Conservation (phyloP, 2,329 filamentous ascomycete species). For the Salinomyces thailandicus region DNA sequence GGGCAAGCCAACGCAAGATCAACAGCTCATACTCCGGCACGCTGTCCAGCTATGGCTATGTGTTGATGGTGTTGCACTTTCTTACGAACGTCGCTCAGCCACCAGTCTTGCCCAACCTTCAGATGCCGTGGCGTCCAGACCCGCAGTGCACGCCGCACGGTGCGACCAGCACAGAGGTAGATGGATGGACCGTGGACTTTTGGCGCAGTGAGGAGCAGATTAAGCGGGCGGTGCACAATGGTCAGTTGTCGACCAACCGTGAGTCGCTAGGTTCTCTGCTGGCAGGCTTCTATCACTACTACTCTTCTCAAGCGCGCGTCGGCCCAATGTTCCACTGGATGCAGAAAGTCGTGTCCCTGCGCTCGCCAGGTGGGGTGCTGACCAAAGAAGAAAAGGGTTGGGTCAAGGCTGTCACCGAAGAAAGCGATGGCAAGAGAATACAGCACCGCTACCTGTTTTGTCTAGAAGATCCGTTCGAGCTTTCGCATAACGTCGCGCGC, state of each 20-base stretch:
- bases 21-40: constrained; percentile 82
- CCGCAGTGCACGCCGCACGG: constrained; percentile 18
- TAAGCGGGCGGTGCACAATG: constrained; percentile 44
- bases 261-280: constrained; percentile 63
- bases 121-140: constrained; percentile 44
- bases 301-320: constrained; percentile 45
- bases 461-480: constrained; percentile 86
- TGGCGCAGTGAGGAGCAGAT: constrained; percentile 68
- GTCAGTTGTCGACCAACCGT: constrained; percentile 55
- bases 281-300: constrained; percentile 82
- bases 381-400: constrained; percentile 72
- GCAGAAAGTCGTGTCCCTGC: constrained; percentile 65
- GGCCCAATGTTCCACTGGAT: constrained; percentile 66
- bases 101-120: constrained; percentile 76
- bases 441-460: constrained; percentile 75
- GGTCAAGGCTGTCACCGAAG: constrained; percentile 67
- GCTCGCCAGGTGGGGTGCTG: constrained; percentile 57
- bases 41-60: constrained; percentile 81
- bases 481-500: constrained; percentile 76
- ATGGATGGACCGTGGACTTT: constrained; percentile 61
- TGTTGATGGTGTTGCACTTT: constrained; percentile 85
- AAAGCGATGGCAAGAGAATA: constrained; percentile 49
- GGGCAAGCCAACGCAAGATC: constrained; percentile 76
- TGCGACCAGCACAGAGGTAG: constrained; percentile 22
- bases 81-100: constrained; percentile 72